Evolutionary conservation across 2,329 filamentous ascomycete genomes (phyloP).

Genomic region (Zymoseptoria ardabiliae): DNA sequence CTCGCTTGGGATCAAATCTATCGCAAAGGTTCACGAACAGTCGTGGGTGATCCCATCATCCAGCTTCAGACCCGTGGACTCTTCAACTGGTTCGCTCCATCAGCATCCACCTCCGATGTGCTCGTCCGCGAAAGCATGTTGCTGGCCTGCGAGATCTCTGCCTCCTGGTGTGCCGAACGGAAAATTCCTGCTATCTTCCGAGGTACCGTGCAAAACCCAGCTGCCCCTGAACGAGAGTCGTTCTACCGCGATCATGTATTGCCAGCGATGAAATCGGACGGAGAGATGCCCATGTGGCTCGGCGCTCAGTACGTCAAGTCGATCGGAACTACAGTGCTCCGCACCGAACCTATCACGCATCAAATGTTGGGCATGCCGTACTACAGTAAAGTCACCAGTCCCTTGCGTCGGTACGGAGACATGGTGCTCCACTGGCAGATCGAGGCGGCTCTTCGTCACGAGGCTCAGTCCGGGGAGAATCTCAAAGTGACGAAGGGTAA

Average conservation of each 20-base stretch:
- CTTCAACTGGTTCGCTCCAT: conserved; percentile 26
- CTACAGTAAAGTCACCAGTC: conserved; percentile 54
- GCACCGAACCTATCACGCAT: conserved; percentile 44
- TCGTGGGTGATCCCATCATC: conserved; percentile 41
- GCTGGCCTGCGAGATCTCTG: conserved; percentile 46
- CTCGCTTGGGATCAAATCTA: conserved; percentile 37
- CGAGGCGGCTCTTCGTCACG: conserved; percentile 52
- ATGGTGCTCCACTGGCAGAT: conserved; percentile 59
- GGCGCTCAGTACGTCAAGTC: conserved; percentile 37
- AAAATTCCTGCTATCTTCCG: conserved; percentile 46
- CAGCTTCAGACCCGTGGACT: conserved; percentile 29
- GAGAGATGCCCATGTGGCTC: conserved; percentile 30
- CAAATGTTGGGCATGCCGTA: conserved; percentile 43
- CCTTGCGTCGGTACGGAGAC: conserved; percentile 54
- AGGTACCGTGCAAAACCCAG: conserved; percentile 28
- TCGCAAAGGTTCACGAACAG: conserved; percentile 29
- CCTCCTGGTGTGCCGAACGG: conserved; percentile 45
- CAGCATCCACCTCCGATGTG: conserved; percentile 17
- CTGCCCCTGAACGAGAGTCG: conserved; percentile 29
- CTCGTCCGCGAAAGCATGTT: conserved; percentile 48
- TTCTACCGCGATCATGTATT: conserved; percentile 31
- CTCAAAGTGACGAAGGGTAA: conserved; percentile 29
- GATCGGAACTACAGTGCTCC: conserved; percentile 37
- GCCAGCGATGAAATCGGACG: conserved; percentile 31
- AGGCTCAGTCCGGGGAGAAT: conserved; percentile 40